Evolutionary conservation across 2,329 filamentous ascomycete genomes (phyloP).

Genomic region (Biscogniauxia sp.): DNA sequence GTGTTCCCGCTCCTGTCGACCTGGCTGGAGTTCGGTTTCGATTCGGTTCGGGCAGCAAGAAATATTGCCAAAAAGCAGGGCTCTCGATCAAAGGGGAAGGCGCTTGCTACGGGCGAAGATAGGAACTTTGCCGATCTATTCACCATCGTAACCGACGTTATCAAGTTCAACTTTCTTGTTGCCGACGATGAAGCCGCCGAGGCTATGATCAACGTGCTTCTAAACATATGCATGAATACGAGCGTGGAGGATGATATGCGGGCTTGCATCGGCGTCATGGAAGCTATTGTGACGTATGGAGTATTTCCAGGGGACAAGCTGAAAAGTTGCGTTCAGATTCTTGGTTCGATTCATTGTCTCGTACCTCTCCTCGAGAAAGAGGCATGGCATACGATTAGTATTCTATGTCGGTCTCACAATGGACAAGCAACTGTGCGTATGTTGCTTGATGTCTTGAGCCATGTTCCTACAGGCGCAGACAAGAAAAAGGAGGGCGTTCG

Average conservation of each 20-base stretch:
- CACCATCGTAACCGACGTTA: slow-evolving; percentile 62
- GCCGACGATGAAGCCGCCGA: slow-evolving; percentile 62
- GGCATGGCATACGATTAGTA: slow-evolving; percentile 68
- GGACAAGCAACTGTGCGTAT: slow-evolving; percentile 67
- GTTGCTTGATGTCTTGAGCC: slow-evolving; percentile 60
- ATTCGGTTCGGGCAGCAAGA: slow-evolving; percentile 50
- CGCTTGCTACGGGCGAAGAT: slow-evolving; percentile 50
- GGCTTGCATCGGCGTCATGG: slow-evolving; percentile 65
- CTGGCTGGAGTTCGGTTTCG: slow-evolving; percentile 59
- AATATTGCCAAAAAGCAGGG: slow-evolving; percentile 49
- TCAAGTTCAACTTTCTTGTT: slow-evolving; percentile 73
- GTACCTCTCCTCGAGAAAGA: slow-evolving; percentile 59
- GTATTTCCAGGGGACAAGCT: slow-evolving; percentile 64
- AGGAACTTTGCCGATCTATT: slow-evolving; percentile 64
- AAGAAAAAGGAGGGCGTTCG: slow-evolving; percentile 52
- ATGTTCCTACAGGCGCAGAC: slow-evolving; percentile 43
- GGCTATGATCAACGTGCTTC: slow-evolving; percentile 58
- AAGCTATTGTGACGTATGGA: slow-evolving; percentile 70
- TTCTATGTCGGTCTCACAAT: slow-evolving; percentile 71
- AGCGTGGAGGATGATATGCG: slow-evolving; percentile 62
- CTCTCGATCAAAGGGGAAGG: slow-evolving; percentile 42
- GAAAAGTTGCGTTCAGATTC: slow-evolving; percentile 64
- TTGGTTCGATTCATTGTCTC: slow-evolving; percentile 70
- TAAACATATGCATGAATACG: slow-evolving; percentile 68
- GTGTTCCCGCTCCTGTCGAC: slow-evolving; percentile 59